A percentile compares a stretch with the other conserved stretches of the same genome.
These are phyloP conservation scores for Incumbomyces lentus DNA, from an alignment of 2,329 filamentous ascomycete genomes.

Conservation along the genomic window DNA sequence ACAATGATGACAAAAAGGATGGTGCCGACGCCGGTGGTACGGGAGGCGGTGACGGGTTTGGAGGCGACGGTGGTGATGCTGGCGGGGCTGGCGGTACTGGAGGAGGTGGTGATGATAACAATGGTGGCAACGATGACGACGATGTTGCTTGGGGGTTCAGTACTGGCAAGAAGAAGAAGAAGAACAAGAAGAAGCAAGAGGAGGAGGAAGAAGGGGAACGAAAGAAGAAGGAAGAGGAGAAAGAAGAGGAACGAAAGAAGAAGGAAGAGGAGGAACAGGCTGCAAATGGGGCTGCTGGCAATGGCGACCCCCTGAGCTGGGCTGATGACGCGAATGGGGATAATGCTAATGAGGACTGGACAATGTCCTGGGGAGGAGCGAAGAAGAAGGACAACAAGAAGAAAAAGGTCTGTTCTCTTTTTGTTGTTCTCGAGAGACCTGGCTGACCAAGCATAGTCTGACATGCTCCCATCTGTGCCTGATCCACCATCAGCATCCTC, in stretches of 20 bases:
- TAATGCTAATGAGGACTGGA: conserved; percentile 44
- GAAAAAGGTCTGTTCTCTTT: conserved; percentile 33
- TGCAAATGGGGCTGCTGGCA: conserved; percentile 17
- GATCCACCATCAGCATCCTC: conserved; percentile 31
- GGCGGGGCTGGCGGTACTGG: conserved; percentile 24
- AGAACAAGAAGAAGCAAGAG: conserved; percentile 27
- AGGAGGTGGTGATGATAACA: conserved; percentile 24
- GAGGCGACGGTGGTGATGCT: conserved; percentile 27
- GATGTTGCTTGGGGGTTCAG: conserved; percentile 32
- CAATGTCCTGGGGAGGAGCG: conserved; percentile 32
- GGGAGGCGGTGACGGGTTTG: conserved; percentile 9
- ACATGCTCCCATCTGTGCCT: conserved; percentile 25
- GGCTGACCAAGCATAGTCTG: conserved; percentile 16
- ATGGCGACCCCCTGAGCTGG: conserved; percentile 32
- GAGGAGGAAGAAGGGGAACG: conserved; percentile 24
- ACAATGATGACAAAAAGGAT: conserved; percentile 40
- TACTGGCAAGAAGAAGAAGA: conserved; percentile 27
- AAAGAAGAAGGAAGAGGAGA: conserved; percentile 21
- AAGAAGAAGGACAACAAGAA: conserved; percentile 45
- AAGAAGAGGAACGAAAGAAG: conserved; percentile 23
- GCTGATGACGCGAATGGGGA: conserved; percentile 32
- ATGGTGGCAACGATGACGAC: conserved; percentile 30
- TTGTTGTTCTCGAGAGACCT: not conserved
- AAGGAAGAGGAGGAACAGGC: conserved; percentile 27
- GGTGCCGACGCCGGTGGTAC: conserved; percentile 26